These are phyloP conservation scores for Solanum arcanum DNA, from an alignment of 257 asterid genomes.

Conservation along the genomic window DNA sequence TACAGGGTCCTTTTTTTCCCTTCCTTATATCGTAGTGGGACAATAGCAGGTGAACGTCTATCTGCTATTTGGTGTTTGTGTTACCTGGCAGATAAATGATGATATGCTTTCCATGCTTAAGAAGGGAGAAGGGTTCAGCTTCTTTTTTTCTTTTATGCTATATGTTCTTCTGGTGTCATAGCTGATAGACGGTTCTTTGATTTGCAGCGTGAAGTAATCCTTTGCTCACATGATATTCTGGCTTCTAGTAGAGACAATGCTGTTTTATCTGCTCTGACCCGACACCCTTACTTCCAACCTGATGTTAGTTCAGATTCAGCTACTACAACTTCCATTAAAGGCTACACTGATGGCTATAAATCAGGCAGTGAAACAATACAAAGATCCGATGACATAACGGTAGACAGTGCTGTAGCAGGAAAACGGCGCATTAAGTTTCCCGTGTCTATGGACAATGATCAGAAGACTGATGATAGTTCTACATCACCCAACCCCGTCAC, in stretches of 20 bases:
- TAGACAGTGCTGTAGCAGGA: conserved; percentile 76
- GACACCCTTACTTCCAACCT: conserved; percentile 68
- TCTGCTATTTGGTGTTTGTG: neutral
- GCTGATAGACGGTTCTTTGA: neutral
- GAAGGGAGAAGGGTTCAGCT: neutral
- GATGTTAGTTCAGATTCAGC: conserved; percentile 94
- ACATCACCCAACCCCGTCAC: conserved; percentile 44
- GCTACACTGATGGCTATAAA: conserved; percentile 52
- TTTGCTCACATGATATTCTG: conserved; percentile 81
- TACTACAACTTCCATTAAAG: conserved; percentile 79
- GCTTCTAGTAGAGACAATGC: conserved; percentile 63
- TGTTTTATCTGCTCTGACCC: conserved; percentile 63
- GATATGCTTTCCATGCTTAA: neutral
- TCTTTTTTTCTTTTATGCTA: neutral
- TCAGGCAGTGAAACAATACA: conserved; percentile 73
- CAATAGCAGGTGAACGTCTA: neutral
- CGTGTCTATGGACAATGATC: conserved; percentile 52
- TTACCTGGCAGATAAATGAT: neutral
- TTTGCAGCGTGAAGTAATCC: conserved; percentile 88
- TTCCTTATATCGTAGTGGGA: neutral
- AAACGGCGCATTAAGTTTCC: conserved; percentile 56
- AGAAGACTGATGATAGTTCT: conserved; percentile 65
- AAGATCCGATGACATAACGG: conserved; percentile 77
- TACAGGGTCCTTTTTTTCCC: neutral
- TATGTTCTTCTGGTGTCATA: neutral